Conservation (phyloP, 177 flowering plant species). For the Vitis hybrid region DNA sequence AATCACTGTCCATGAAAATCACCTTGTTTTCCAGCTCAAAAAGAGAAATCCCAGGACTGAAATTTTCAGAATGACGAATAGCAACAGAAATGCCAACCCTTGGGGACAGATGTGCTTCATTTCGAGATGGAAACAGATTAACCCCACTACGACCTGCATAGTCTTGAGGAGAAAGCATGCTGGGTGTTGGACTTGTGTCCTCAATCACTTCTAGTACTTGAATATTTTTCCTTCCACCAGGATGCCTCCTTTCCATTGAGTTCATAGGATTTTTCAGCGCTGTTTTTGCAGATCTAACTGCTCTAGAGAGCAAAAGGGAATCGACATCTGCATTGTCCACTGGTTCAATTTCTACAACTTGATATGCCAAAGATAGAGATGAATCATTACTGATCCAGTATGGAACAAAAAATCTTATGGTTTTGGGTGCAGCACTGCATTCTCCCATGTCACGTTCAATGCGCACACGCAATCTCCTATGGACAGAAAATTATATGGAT, state of each 20-base stretch:
- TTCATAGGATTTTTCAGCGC: constrained; percentile 40
- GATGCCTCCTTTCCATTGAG: constrained; percentile 39
- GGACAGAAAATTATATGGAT: constrained; percentile 10
- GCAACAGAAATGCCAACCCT: constrained; percentile 87
- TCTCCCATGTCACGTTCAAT: constrained; percentile 90
- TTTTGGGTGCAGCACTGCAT: constrained; percentile 76
- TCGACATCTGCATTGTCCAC: constrained; percentile 55
- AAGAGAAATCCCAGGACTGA: constrained; percentile 87
- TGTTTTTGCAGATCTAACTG: constrained; percentile 66
- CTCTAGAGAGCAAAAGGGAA: constrained; percentile 42
- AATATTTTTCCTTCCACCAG: constrained; percentile 52
- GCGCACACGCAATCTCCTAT: constrained; percentile 91
- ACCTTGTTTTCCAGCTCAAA: constrained; percentile 97
- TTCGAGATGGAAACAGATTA: constrained; percentile 60
- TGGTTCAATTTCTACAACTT: constrained; percentile 82
- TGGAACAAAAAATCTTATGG: constrained; percentile 85
- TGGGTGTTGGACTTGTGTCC: constrained; percentile 62
- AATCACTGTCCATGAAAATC: not conserved
- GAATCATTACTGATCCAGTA: constrained; percentile 91
- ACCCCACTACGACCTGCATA: constrained; percentile 62
- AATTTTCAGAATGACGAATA: constrained; percentile 58
- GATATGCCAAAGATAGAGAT: constrained; percentile 61
- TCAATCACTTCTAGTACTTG: constrained; percentile 84
- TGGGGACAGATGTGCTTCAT: constrained; percentile 66
- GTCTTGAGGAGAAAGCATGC: constrained; percentile 96